Conservation (phyloP, 2,329 filamentous ascomycete species). For the Calonectria honghensis region DNA sequence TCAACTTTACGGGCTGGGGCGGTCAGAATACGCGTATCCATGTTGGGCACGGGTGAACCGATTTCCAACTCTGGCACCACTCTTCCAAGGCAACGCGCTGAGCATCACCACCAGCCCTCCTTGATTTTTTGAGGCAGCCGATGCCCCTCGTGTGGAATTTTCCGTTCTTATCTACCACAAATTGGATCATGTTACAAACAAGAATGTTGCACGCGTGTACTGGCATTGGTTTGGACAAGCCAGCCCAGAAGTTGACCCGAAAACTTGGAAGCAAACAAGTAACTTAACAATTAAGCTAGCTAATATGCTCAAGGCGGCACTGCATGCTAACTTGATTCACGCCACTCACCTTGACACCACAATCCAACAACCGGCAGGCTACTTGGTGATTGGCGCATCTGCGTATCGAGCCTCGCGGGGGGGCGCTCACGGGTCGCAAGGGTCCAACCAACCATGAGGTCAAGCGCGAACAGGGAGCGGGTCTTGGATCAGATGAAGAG, state of each 20-base stretch:
- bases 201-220: background rate
- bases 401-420: constrained; percentile 31
- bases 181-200: too few species aligned
- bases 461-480: constrained; percentile 15
- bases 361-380: constrained; percentile 6
- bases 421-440: constrained; percentile 17
- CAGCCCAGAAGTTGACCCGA: background rate
- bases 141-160: too few species aligned
- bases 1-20: background rate
- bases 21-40: constrained; percentile 20
- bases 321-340: constrained; percentile 20
- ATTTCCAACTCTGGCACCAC: background rate
- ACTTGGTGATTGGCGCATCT: constrained; percentile 28
- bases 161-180: background rate
- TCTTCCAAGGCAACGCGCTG: too few species aligned
- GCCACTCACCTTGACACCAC: constrained; percentile 1
- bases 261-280: background rate
- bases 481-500: constrained; percentile 36
- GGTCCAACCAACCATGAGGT: constrained; percentile 20
- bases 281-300: constrained; percentile 11
- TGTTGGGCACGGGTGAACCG: background rate
- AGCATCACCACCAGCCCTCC: background rate
- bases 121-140: background rate
- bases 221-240: background rate
- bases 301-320: constrained; percentile 25